Percentiles rank a stretch among this genome's conserved stretches.
Evolutionary conservation across 2,329 filamentous ascomycete genomes (phyloP).

Genomic region (Colletotrichum godetiae): DNA sequence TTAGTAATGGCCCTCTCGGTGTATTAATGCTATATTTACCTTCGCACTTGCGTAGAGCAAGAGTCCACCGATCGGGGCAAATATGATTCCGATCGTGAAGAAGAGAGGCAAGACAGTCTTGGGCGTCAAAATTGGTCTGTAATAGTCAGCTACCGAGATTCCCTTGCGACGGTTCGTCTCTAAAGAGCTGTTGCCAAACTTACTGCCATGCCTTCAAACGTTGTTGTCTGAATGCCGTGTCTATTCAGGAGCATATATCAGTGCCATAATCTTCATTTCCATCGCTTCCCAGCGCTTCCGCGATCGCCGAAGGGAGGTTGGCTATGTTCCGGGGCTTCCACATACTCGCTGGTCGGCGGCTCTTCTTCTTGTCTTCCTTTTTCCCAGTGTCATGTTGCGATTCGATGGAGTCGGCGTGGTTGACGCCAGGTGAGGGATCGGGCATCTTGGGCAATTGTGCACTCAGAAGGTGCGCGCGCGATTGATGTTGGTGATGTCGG

Average conservation of each 20-base stretch:
- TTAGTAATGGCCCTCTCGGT: slow-evolving; percentile 1
- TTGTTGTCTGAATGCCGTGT: slow-evolving; percentile 97
- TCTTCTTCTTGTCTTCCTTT: slow-evolving; percentile 84
- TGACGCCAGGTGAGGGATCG: slow-evolving; percentile 57
- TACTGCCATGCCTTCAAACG: slow-evolving; percentile 99
- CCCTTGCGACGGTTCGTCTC: neutral
- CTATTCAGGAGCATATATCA: slow-evolving; percentile 55
- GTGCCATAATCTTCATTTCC: slow-evolving; percentile 1
- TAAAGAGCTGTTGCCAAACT: slow-evolving; percentile 55
- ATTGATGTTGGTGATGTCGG: slow-evolving; percentile 16
- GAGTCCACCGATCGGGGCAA: slow-evolving; percentile 90
- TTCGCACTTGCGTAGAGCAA: slow-evolving; percentile 86
- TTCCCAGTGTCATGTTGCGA: slow-evolving; percentile 65
- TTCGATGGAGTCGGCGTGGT: slow-evolving; percentile 63
- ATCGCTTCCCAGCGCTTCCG: slow-evolving; percentile 18
- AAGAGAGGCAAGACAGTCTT: slow-evolving; percentile 94
- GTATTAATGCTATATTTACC: slow-evolving; percentile 58
- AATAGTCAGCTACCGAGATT: slow-evolving; percentile 28
- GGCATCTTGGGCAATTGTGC: slow-evolving; percentile 52
- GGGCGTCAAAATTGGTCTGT: slow-evolving; percentile 90
- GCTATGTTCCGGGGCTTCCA: slow-evolving; percentile 46
- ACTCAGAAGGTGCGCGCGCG: slow-evolving; percentile 22
- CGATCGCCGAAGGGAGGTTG: neutral
- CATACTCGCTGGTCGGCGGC: slow-evolving; percentile 88
- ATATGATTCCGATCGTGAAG: slow-evolving; percentile 90